Evolutionary conservation across 225 moss, liverwort and hornwort species (phyloP), one percentile per base, ranked within the genome.

Genomic region (Polytrichum formosum): DNA sequence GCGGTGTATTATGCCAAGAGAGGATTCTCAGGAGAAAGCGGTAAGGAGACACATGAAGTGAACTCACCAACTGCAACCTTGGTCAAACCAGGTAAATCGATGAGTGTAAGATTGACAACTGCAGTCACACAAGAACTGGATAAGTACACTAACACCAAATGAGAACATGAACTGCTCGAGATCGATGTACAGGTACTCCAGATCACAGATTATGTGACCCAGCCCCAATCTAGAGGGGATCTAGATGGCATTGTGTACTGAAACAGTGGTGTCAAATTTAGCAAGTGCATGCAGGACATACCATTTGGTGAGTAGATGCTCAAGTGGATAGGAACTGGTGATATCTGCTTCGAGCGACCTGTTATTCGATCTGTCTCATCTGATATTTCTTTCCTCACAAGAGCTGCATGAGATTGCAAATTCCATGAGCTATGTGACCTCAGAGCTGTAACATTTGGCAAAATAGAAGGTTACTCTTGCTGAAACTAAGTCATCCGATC

Each of bases 291-390:
- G 58, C 9, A 58, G 6, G 25, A 29, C 17, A 17, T 73, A 81
- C 80, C 80, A 23, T 83, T 83, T 1, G 86, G 70, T 55, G 86
- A 87, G 63, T 80, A 83, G 54, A 87, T 87, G 66, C 83, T 83
- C 8, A 87, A 67, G 17, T 87, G 83, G 69, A 87, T 87, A 21
- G 86, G 86, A 19, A 87, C 68, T 25, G 86, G 83, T 19, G 83
- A 87, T 28, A 83, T 87, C 80, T 82, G 82, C 70, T 87, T 87
- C 70, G 77, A 76, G 18, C 79, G 80, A 4, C 86, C 86, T 4
- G 86, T 87, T 37, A 83, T 67, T 25, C 86, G 73, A 71, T 87
- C 86, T 30, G 86, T 87, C 71, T 87, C 86, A 56, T 87, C 86
- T 13, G 75, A 30, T 21, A 87, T 87, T 67, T 87, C 86, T 59